Conservation (phyloP, 2,329 filamentous ascomycete genomes). For the Eurotiales sp. region DNA sequence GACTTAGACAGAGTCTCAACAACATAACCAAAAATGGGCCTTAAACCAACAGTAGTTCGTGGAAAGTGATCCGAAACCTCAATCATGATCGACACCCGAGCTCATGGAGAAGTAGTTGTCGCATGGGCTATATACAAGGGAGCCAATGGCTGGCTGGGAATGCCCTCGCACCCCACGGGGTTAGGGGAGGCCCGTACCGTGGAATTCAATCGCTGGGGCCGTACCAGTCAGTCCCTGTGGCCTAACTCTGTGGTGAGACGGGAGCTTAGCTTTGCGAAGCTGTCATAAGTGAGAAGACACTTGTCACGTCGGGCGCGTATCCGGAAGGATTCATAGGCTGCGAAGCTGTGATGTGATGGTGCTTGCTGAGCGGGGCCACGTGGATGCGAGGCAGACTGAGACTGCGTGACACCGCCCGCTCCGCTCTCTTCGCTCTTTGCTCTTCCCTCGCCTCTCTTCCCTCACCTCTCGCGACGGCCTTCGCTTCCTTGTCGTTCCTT, state of each 20-base stretch:
- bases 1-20: too few species aligned
- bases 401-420: not conserved
- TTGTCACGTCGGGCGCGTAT: not conserved
- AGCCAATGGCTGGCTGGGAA: conserved; percentile 1
- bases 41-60: too few species aligned
- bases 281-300: not conserved
- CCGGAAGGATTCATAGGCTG: conserved; percentile 1
- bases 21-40: too few species aligned
- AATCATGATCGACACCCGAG: too few species aligned
- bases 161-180: conserved; percentile 15
- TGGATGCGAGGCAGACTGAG: conserved; percentile 23
- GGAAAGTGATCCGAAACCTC: too few species aligned
- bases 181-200: conserved; percentile 13
- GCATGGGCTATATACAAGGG: not conserved
- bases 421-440: not conserved
- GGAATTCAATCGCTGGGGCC: not conserved
- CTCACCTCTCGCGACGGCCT: not conserved
- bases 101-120: too few species aligned
- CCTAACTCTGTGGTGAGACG: too few species aligned
- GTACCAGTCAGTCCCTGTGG: not conserved
- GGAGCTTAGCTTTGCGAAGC: not conserved
- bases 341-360: conserved; percentile 1
- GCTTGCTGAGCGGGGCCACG: conserved; percentile 24
- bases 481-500: not conserved
- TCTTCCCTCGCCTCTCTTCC: not conserved